Evolutionary conservation across 108 stramenopile genomes (phyloP).

Genomic region (Discostella pseudostelligera): DNA sequence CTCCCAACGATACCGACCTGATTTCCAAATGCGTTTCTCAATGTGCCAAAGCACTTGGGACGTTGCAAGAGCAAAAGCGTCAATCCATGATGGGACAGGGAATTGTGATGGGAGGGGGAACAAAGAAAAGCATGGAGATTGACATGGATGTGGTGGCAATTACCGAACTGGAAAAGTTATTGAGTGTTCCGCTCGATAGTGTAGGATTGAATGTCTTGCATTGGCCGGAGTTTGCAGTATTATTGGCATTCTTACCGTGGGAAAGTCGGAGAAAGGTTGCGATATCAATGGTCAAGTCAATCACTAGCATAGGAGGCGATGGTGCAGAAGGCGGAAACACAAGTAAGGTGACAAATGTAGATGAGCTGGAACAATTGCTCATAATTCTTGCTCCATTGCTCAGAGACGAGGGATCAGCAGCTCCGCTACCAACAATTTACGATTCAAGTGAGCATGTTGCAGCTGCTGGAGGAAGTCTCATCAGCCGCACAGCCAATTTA

Average conservation of each 20-base stretch:
- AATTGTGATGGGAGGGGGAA: conserved; percentile 36
- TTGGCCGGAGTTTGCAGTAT: conserved; percentile 74
- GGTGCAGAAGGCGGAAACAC: conserved; percentile 13
- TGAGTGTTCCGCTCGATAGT: conserved; percentile 84
- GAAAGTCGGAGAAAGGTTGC: conserved; percentile 82
- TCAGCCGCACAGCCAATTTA: conserved; percentile 61
- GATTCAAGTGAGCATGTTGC: conserved; percentile 8
- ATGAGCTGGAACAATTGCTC: conserved; percentile 84
- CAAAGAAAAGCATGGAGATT: conserved; percentile 30
- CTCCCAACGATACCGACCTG: conserved; percentile 89
- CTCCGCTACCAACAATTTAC: conserved; percentile 24
- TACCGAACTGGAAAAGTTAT: conserved; percentile 84
- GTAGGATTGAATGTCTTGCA: conserved; percentile 81
- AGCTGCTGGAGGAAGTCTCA: conserved; percentile 31
- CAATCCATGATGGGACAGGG: conserved; percentile 55
- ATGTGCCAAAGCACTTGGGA: conserved; percentile 62
- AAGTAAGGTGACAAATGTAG: conserved; percentile 44
- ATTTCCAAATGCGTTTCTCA: conserved; percentile 77
- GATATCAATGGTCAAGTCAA: conserved; percentile 63
- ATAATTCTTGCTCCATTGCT: conserved; percentile 88
- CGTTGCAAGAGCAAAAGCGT: conserved; percentile 49
- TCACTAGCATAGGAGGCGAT: conserved; percentile 45
- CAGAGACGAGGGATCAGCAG: conserved; percentile 52
- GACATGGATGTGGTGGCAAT: conserved; percentile 78
- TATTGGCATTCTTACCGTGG: conserved; percentile 92